These are phyloP conservation scores for Knoxia roxburghii DNA, from an alignment of 257 asterid species.

Conservation along the genomic window DNA sequence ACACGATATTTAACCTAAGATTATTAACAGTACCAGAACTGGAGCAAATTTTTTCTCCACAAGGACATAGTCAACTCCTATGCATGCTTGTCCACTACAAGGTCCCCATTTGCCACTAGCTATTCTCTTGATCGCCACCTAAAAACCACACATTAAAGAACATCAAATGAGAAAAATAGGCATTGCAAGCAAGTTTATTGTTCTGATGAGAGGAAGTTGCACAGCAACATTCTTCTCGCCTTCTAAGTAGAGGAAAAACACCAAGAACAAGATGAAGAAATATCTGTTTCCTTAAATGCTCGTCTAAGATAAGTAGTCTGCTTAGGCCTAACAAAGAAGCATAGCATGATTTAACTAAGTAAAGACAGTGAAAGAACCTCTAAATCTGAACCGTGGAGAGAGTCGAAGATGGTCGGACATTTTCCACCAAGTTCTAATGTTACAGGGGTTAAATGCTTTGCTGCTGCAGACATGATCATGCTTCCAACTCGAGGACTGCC, in stretches of 20 bases:
- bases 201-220: not conserved
- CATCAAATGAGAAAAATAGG: slow-evolving; percentile 12
- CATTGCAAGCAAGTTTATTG: not conserved
- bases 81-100: slow-evolving; percentile 97
- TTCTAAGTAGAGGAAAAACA: not conserved
- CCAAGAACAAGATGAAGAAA: not conserved
- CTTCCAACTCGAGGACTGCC: slow-evolving; percentile 81
- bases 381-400: slow-evolving; percentile 49
- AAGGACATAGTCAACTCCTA: slow-evolving; percentile 77
- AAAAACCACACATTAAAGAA: slow-evolving; percentile 17
- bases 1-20: not conserved
- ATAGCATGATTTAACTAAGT: not conserved
- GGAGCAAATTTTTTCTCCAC: slow-evolving; percentile 55
- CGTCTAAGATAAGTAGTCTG: not conserved
- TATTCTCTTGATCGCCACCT: slow-evolving; percentile 81
- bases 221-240: not conserved
- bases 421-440: slow-evolving; percentile 94
- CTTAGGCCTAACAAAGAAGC: slow-evolving; percentile 1
- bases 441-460: slow-evolving; percentile 92
- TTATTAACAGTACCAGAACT: slow-evolving; percentile 67
- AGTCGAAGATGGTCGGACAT: slow-evolving; percentile 77
- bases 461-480: slow-evolving; percentile 83
- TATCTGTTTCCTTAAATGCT: not conserved
- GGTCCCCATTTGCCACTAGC: slow-evolving; percentile 88
- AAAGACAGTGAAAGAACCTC: slow-evolving; percentile 36